phyloP scores from a whole-genome alignment of 148 eudicot species.

The Cornus controversa region DNA sequence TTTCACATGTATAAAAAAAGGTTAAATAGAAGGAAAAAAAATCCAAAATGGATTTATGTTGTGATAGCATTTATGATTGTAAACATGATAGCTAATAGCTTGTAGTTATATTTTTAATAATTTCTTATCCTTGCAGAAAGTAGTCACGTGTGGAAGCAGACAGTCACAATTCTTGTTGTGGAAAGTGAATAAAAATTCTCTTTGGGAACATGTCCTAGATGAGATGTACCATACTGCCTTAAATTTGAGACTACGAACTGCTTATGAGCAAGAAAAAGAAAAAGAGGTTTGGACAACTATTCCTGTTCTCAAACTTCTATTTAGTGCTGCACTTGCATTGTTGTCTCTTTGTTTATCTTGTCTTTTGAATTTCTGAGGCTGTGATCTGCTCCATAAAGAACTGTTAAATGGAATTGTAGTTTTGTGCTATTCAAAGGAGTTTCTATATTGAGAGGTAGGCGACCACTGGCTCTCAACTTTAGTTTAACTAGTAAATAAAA shows the following conservation, averaged over 20 bases:
- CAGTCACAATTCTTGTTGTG: slow-evolving; percentile 47
- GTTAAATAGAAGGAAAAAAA: too few species aligned
- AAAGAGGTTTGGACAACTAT: slow-evolving; percentile 51
- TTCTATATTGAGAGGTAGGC: neutral
- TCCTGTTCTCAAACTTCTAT: neutral
- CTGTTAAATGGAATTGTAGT: neutral
- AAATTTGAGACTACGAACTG: slow-evolving; percentile 58
- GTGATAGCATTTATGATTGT: neutral
- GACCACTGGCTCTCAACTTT: neutral
- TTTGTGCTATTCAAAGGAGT: neutral
- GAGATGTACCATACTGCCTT: slow-evolving; percentile 89
- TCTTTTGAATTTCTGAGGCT: neutral
- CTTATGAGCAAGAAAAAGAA: slow-evolving; percentile 58
- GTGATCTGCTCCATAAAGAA: neutral
- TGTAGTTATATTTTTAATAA: neutral
- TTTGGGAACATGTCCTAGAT: slow-evolving; percentile 66
- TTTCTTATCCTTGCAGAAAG: slow-evolving; percentile 43
- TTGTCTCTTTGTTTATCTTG: neutral
- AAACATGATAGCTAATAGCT: neutral
- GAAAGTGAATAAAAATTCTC: slow-evolving; percentile 49
- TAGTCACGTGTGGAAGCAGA: slow-evolving; percentile 33
- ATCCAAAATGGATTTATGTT: too few species aligned
- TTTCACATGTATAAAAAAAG: too few species aligned
- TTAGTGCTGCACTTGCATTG: neutral
- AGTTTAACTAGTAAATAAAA: neutral